Conservation (phyloP, 768 basidiomycete species). For the Zangia roseola region DNA sequence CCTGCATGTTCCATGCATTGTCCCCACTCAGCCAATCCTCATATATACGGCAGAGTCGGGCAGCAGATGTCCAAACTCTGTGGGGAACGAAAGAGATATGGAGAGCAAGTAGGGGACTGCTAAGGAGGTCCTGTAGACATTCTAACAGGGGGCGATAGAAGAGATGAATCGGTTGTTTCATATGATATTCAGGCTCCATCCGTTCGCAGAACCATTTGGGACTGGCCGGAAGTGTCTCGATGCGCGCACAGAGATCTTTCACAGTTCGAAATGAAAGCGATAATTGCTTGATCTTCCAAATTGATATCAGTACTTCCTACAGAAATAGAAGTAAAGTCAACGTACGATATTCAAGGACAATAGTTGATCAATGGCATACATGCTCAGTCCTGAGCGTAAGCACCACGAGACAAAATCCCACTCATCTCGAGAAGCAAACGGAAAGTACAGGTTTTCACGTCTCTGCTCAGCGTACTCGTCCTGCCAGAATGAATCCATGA, state of each 20-base stretch:
- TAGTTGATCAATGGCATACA: background rate
- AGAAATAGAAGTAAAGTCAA: background rate
- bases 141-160: constrained; percentile 31
- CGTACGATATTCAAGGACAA: background rate
- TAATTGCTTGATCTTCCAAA: background rate
- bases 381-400: background rate
- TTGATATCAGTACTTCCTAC: background rate
- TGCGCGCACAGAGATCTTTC: background rate
- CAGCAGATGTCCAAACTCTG: constrained; percentile 10
- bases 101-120: constrained; percentile 21
- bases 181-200: constrained; percentile 1
- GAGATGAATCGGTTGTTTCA: constrained; percentile 23
- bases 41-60: constrained; percentile 11
- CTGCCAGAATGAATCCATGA: constrained; percentile 4
- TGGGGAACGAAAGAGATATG: constrained; percentile 22
- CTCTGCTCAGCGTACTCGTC: background rate
- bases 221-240: background rate
- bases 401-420: background rate
- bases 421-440: background rate
- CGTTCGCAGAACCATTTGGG: background rate
- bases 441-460: background rate
- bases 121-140: constrained; percentile 7
- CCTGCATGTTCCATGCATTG: constrained; percentile 28
- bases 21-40: constrained; percentile 8
- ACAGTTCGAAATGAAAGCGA: background rate